Conservation (phyloP, 2,329 filamentous ascomycete species). For the Penicillium sp. region DNA sequence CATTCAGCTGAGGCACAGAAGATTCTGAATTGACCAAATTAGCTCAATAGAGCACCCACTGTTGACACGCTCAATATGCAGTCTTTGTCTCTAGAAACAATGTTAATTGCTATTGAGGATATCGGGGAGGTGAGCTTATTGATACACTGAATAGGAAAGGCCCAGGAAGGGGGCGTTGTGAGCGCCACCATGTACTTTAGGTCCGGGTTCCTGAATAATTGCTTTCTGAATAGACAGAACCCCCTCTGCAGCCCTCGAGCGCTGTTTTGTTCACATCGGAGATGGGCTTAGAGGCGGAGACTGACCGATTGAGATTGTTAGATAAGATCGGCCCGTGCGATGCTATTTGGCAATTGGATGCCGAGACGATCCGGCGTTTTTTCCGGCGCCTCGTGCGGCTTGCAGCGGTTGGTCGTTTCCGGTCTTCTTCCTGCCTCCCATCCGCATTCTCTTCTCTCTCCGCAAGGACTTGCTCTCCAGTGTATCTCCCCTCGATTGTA, state of each 20-base stretch:
- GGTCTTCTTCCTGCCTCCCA: slow-evolving; percentile 13
- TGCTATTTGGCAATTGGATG: slow-evolving; percentile 26
- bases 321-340: slow-evolving; percentile 31
- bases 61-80: slow-evolving; percentile 1
- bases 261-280: neutral
- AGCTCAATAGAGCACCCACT: slow-evolving; percentile 12
- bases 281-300: neutral
- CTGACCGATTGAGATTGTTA: slow-evolving; percentile 5
- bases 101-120: slow-evolving; percentile 14
- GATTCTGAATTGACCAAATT: neutral
- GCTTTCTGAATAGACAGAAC: neutral
- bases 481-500: slow-evolving; percentile 16
- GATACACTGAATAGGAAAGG: slow-evolving; percentile 16
- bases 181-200: neutral
- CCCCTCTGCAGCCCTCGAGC: neutral
- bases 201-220: neutral
- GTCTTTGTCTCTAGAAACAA: neutral
- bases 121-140: slow-evolving; percentile 15
- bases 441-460: slow-evolving; percentile 17
- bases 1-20: neutral
- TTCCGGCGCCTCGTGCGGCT: slow-evolving; percentile 31
- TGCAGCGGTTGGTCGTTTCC: slow-evolving; percentile 11
- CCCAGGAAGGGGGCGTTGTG: neutral
- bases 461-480: slow-evolving; percentile 2
- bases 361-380: slow-evolving; percentile 44